A percentile compares a stretch with the other conserved stretches of the same genome.
Conservation (phyloP, 441 rosid species). For the Manihot esculenta region DNA sequence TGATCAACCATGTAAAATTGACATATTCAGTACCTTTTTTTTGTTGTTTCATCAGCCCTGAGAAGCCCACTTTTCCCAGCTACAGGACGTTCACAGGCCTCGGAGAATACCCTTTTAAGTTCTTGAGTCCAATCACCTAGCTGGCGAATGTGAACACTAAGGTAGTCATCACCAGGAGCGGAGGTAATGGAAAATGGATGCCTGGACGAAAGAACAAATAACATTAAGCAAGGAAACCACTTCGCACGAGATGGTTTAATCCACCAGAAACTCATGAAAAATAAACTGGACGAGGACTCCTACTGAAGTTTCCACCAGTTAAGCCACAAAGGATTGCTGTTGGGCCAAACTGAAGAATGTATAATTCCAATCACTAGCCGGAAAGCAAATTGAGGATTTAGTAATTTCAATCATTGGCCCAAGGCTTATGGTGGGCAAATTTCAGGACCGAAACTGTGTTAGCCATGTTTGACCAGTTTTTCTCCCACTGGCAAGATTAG, state of each 20-base stretch:
- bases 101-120: slow-evolving; percentile 71
- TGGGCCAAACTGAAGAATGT: background rate
- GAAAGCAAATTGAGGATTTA: background rate
- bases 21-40: slow-evolving; percentile 48
- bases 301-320: background rate
- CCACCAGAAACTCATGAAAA: background rate
- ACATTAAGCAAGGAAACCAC: background rate
- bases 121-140: slow-evolving; percentile 96
- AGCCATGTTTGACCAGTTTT: background rate
- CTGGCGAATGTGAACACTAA: slow-evolving; percentile 90
- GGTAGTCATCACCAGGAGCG: slow-evolving; percentile 84
- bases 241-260: background rate
- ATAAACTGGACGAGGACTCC: background rate
- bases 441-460: background rate
- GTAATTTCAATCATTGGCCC: background rate
- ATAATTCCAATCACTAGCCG: background rate
- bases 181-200: slow-evolving; percentile 98
- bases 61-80: slow-evolving; percentile 93
- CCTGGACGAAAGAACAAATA: slow-evolving; percentile 41
- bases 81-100: slow-evolving; percentile 68
- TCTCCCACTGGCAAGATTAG: background rate
- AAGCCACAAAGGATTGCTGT: background rate
- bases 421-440: background rate
- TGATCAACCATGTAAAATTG: background rate
- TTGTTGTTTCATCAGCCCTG: slow-evolving; percentile 80